Conservation (phyloP, 495 filamentous ascomycete species). For the Diplogelasinospora grovesii region DNA sequence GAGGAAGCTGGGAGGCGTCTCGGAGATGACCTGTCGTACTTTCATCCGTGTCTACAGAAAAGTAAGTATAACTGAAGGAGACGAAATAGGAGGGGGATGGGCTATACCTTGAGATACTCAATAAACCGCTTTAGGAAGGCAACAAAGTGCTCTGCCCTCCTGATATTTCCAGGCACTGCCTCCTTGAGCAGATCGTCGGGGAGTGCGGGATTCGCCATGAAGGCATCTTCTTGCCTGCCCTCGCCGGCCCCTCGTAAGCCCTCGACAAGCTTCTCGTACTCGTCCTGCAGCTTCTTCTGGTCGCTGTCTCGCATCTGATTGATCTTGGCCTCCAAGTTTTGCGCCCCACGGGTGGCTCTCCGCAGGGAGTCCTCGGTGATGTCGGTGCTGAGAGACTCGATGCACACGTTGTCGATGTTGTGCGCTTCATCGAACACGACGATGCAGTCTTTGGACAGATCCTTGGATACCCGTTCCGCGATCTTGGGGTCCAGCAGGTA, state of each 20-base stretch:
- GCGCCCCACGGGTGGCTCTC: constrained; percentile 80
- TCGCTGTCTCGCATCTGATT: constrained; percentile 88
- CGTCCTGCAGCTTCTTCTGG: constrained; percentile 83
- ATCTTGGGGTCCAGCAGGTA: constrained; percentile 98
- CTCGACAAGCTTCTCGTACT: constrained; percentile 94
- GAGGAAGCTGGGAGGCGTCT: constrained; percentile 91
- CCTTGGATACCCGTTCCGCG: constrained; percentile 90
- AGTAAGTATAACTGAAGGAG: not conserved
- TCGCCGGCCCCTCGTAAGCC: constrained; percentile 83
- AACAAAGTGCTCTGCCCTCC: constrained; percentile 93
- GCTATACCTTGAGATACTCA: constrained; percentile 79
- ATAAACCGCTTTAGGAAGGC: constrained; percentile 93
- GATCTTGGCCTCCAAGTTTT: constrained; percentile 84
- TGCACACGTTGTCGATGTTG: constrained; percentile 99
- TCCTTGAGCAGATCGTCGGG: constrained; percentile 83
- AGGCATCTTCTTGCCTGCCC: constrained; percentile 83
- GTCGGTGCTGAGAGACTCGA: constrained; percentile 94
- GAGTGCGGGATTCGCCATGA: constrained; percentile 90
- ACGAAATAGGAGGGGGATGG: too few species aligned
- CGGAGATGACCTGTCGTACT: constrained; percentile 91
- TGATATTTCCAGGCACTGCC: constrained; percentile 93
- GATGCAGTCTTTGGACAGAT: constrained; percentile 96
- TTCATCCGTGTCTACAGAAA: constrained; percentile 81
- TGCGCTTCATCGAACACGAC: constrained; percentile 99
- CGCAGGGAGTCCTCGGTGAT: constrained; percentile 89